These are phyloP conservation scores for Schoenoplectus tabernaemontani DNA, from an alignment of 202 grass and related monocot species.

Conservation along the genomic window DNA sequence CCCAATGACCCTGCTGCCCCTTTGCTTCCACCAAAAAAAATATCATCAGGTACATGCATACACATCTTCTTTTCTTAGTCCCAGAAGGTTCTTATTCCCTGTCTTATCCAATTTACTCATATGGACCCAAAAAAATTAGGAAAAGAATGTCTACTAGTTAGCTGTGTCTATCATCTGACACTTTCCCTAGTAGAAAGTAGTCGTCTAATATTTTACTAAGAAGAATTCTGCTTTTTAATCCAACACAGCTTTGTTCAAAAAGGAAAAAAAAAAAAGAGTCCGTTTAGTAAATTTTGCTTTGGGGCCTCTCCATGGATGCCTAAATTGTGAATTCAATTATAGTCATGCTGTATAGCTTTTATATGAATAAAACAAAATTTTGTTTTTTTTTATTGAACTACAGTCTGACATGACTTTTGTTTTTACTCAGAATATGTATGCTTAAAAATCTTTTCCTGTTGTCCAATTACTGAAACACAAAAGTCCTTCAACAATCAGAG, in stretches of 20 bases:
- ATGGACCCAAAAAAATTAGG: not conserved
- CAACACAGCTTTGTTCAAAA: not conserved
- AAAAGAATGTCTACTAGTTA: not conserved
- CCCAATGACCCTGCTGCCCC: conserved; percentile 63
- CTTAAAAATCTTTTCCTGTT: not conserved
- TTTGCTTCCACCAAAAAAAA: conserved; percentile 75
- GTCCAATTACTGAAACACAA: too few relatives aligned
- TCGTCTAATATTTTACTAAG: not conserved
- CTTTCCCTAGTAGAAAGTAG: not conserved
- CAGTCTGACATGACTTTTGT: not conserved
- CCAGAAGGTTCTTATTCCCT: not conserved
- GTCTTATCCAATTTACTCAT: not conserved
- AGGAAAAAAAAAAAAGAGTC: not conserved
- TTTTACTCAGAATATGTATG: not conserved
- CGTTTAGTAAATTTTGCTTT: not conserved
- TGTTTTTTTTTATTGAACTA: not conserved
- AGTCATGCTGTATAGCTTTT: not conserved
- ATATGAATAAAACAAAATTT: not conserved
- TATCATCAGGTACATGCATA: conserved; percentile 51
- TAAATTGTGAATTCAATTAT: not conserved
- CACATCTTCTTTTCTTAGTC: not conserved
- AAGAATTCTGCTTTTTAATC: conserved; percentile 2
- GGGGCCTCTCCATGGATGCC: not conserved
- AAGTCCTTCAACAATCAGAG: too few relatives aligned
- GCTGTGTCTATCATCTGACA: not conserved